Evolutionary conservation across 768 basidiomycete species (phyloP), one percentile per base, ranked within the genome.

Genomic region (Phanerochaete sordida): DNA sequence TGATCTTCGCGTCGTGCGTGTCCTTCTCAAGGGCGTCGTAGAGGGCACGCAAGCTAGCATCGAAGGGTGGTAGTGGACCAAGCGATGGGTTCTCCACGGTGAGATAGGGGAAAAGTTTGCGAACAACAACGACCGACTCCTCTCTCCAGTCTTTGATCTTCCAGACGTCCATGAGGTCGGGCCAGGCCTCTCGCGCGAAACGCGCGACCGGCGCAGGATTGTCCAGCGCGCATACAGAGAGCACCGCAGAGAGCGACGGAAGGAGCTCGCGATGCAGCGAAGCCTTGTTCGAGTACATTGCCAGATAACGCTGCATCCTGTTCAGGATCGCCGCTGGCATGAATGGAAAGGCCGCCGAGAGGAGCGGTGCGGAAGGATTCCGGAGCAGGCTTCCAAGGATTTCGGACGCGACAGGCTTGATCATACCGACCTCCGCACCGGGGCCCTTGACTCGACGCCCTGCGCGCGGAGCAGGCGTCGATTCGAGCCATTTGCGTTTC

Each of bases 191-290:
- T 4, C 76, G 73, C 0, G 91, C 89, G 63, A 92, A 88, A 19
- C 71, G 71, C 8, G 81, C 77, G 37, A 92, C 82, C 2, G 81
- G 79, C 8, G 77, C 68, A 44, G 80, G 83, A 59, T 76, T 80
- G 69, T 98, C 98, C 57, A 96, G 74, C 2, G 92, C 83, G n/a
- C 95, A 73, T 57, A 91, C 87, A 2, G 79, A 81, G 8, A 98
- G 81, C 1, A 87, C 79, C 2, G 85, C 78, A 57, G 88, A 86
- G 44, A 96, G 71, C 3, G 86, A 81, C 6, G 76, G 73, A 23
- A 98, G 77, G 49, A 89, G 90, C 64, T 93, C 84, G 16, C 86
- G 82, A 65, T 95, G 86, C 15, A 94, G 80, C 2, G 90, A 88
- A 1, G 91, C 90, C 65, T 97, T 93, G 9, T 76, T 65, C 1